Conservation (phyloP, 441 rosid species). For the Sinapis alba region DNA sequence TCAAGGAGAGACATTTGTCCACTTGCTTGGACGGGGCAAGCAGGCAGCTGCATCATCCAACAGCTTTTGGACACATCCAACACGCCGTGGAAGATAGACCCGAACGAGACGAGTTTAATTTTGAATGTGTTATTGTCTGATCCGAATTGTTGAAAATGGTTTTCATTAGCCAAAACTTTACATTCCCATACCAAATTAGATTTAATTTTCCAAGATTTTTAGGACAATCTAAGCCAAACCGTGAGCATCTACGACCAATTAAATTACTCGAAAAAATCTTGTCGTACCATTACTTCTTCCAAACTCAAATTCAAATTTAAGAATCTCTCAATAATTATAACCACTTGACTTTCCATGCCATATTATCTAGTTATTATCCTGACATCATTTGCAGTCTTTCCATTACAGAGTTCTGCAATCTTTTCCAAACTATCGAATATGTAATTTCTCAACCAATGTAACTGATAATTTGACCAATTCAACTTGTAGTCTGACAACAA, state of each 20-base stretch:
- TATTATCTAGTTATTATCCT: no score
- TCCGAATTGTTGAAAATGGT: no score
- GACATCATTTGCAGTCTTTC: neutral
- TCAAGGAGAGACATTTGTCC: neutral
- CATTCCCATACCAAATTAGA: no score
- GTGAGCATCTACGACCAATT: neutral
- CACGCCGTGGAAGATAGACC: neutral
- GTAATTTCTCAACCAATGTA: neutral
- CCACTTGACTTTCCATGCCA: neutral
- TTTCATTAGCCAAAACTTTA: no score
- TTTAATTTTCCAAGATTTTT: neutral
- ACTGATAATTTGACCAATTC: neutral
- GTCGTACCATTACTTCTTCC: neutral
- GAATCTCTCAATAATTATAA: neutral
- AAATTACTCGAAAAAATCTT: no score
- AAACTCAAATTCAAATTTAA: neutral
- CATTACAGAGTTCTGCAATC: neutral
- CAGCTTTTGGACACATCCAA: neutral
- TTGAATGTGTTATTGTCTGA: no score
- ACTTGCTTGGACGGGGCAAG: neutral
- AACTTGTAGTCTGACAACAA: neutral
- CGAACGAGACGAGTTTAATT: neutral
- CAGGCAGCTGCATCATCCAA: neutral
- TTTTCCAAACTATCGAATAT: neutral
- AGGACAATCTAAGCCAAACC: neutral